phyloP scores from a whole-genome alignment of 305 asterid species.

The Rubia occidens region DNA sequence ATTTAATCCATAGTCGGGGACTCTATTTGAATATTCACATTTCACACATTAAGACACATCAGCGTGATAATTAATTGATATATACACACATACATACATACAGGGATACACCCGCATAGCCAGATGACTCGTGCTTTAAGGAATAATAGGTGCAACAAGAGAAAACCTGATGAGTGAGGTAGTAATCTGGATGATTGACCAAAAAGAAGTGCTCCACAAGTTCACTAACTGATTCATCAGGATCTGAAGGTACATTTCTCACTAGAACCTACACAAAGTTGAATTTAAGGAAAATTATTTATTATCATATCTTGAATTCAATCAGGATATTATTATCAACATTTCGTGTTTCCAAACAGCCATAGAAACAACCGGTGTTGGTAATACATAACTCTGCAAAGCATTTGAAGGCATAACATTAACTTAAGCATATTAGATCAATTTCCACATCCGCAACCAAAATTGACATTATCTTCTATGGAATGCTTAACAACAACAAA shows the following conservation, averaged over 20 bases:
- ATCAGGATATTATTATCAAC: background rate
- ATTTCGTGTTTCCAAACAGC: background rate
- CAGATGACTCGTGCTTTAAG: background rate
- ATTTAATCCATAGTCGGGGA: background rate
- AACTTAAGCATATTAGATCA: background rate
- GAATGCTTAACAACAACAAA: background rate
- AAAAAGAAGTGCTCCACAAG: conserved; percentile 93
- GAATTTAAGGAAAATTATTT: conserved; percentile 18
- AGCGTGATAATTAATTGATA: background rate
- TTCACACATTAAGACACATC: background rate
- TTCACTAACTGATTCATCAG: conserved; percentile 80
- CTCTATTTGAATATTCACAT: background rate
- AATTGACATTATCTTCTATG: background rate
- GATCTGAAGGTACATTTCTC: conserved; percentile 86
- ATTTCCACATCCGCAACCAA: background rate
- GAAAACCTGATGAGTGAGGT: conserved; percentile 82
- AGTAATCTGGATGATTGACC: conserved; percentile 94
- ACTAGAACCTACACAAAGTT: conserved; percentile 61
- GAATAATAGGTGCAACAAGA: background rate
- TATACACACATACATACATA: too few relatives aligned
- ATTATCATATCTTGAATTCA: background rate
- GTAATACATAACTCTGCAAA: background rate
- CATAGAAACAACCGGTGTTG: background rate
- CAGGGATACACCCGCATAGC: background rate
- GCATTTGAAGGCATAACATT: background rate